Conservation (phyloP, 2,329 filamentous ascomycete species). For the Colletotrichum liaoningense region DNA sequence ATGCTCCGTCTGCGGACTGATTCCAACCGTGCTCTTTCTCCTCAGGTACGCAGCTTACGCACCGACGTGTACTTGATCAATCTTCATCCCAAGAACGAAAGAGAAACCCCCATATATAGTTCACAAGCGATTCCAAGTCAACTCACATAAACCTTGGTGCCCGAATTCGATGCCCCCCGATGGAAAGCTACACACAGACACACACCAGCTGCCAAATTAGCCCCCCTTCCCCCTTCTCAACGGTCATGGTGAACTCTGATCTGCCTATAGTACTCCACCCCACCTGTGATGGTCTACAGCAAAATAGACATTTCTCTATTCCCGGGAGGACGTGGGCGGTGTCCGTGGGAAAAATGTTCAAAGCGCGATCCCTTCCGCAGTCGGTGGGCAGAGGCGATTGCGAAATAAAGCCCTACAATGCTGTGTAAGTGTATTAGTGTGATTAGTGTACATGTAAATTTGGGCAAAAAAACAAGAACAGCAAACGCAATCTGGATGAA, state of each 20-base stretch:
- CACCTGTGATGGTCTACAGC: not conserved
- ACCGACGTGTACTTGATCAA: not conserved
- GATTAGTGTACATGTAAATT: not conserved
- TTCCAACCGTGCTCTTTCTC: not conserved
- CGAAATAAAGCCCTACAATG: not conserved
- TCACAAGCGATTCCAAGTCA: not conserved
- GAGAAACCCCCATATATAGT: not conserved
- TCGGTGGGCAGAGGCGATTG: not conserved
- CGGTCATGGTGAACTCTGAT: not conserved
- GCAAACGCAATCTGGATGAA: not conserved
- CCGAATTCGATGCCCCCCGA: not conserved
- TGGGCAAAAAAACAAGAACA: not conserved
- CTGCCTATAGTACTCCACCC: not conserved
- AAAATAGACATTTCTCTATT: not conserved
- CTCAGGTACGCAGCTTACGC: no score
- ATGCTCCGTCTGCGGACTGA: no score
- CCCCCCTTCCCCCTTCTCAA: not conserved
- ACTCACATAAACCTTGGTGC: not conserved
- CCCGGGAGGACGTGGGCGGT: not conserved
- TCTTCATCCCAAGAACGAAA: not conserved
- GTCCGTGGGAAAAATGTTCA: not conserved
- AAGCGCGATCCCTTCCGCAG: not conserved
- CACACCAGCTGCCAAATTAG: not conserved
- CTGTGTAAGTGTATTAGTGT: no score
- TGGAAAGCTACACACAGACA: not conserved